These are phyloP conservation scores for Podospora sp. DNA, from an alignment of 495 filamentous ascomycete species.

Conservation along the genomic window DNA sequence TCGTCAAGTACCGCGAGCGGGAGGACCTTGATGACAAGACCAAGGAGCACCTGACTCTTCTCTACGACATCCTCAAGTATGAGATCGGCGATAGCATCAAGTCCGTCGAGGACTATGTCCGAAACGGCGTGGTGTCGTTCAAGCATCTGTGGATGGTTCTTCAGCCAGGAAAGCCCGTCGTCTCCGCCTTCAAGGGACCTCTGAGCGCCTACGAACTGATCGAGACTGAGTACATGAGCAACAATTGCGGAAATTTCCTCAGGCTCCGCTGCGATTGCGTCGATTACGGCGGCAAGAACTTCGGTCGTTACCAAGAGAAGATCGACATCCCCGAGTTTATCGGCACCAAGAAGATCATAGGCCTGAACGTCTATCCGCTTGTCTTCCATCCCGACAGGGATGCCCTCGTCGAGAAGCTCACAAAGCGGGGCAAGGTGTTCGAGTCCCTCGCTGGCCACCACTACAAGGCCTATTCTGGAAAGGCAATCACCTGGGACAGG, in stretches of 20 bases:
- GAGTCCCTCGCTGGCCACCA: constrained; percentile 60
- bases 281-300: constrained; percentile 62
- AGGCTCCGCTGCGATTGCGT: constrained; percentile 49
- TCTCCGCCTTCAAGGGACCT: constrained; percentile 33
- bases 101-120: constrained; percentile 58
- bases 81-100: constrained; percentile 63
- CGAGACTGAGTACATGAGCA: constrained; percentile 34
- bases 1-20: constrained; percentile 49
- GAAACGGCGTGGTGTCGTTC: constrained; percentile 62
- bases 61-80: constrained; percentile 57
- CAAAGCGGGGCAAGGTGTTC: constrained; percentile 53
- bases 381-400: constrained; percentile 54
- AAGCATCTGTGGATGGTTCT: constrained; percentile 53
- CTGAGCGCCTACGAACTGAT: constrained; percentile 40
- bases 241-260: constrained; percentile 47
- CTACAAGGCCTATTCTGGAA: constrained; percentile 58
- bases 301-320: constrained; percentile 50
- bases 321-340: constrained; percentile 54
- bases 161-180: constrained; percentile 42
- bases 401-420: constrained; percentile 42
- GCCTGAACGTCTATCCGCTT: constrained; percentile 60
- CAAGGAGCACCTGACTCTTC: constrained; percentile 59
- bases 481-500: constrained; percentile 39
- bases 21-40: constrained; percentile 52
- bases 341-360: constrained; percentile 59